Evolutionary conservation across 805 yeast genomes (phyloP), one percentile per base, ranked within the genome.

Genomic region (Starmerella vaccinii): DNA sequence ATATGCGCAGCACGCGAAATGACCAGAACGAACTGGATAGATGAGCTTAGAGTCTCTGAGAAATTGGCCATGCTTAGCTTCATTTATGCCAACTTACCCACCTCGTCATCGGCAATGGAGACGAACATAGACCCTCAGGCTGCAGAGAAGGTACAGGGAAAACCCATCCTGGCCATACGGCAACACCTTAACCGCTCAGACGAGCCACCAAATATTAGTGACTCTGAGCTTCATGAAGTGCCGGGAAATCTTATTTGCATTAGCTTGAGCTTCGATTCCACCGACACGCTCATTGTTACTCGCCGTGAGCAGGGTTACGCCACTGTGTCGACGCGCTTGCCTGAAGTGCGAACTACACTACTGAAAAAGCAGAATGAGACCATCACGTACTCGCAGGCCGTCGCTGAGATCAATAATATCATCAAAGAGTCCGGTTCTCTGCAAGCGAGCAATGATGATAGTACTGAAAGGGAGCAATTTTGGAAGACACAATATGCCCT

Each of bases 401-500:
- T 29, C 4, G 21, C 18, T 4, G 21, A 32, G 19, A 46, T 47
- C 1, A 24, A 33, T 7, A 5, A 9, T 4, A 39, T 44, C 6
- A 16, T 46, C 19, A 8, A 24, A 9, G 24, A 38, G n/a, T 30
- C 49, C 19, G 29, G 18, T 2, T 13, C 33, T 9, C 3, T 26
- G 9, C 24, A 26, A 24, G 34, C 13, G 15, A 41, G 2, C 7
- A 34, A 27, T 12, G 38, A 23, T 16, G 10, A 19, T 16, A 23
- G 37, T 9, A n/a, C 21, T 4, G 26, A 30, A 13, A 37, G 50
- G 1, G 74, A 72, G 42, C 56, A 68, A 7, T 90, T 97, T 96
- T 92, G 97, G 95, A 71, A 72, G 37, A 68, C 69, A 26, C 68
- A 97, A 45, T 77, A 76, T 49, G 66, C 64, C 0, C 67, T 88